These are phyloP conservation scores for Trichoderma erinaceum DNA, from an alignment of 495 filamentous ascomycete genomes.

Conservation along the genomic window DNA sequence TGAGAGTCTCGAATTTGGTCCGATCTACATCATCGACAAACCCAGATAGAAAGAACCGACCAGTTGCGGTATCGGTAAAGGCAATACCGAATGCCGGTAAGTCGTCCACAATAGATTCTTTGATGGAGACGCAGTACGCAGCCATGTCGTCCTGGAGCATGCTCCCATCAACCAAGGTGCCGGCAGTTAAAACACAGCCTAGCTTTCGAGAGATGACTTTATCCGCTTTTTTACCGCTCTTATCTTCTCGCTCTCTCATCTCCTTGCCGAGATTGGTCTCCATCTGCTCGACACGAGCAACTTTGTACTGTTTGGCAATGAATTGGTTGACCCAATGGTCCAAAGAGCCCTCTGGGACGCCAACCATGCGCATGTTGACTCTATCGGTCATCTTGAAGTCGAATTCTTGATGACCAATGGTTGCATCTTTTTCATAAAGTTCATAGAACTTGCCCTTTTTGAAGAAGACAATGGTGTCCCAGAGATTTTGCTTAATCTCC, in stretches of 20 bases:
- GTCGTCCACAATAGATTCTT: slow-evolving; percentile 72
- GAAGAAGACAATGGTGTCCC: slow-evolving; percentile 98
- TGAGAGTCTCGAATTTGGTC: slow-evolving; percentile 96
- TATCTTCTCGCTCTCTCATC: slow-evolving; percentile 82
- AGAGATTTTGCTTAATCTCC: slow-evolving; percentile 98
- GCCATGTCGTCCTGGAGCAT: slow-evolving; percentile 99
- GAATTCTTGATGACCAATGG: slow-evolving; percentile 93
- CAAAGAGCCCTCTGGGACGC: slow-evolving; percentile 84
- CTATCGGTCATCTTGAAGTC: slow-evolving; percentile 96
- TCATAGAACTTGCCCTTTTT: slow-evolving; percentile 99
- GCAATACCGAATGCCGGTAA: slow-evolving; percentile 82
- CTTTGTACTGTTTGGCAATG: slow-evolving; percentile 90
- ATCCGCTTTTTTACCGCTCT: slow-evolving; percentile 54
- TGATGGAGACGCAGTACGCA: slow-evolving; percentile 93
- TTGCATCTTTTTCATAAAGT: slow-evolving; percentile 96
- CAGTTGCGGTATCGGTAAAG: slow-evolving; percentile 94
- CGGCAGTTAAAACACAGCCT: slow-evolving; percentile 80
- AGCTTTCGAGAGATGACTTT: slow-evolving; percentile 93
- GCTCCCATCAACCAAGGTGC: slow-evolving; percentile 87
- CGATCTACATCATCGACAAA: slow-evolving; percentile 90
- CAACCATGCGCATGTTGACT: slow-evolving; percentile 99
- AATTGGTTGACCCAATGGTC: slow-evolving; percentile 93
- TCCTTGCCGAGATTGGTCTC: slow-evolving; percentile 95
- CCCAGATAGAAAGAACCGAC: slow-evolving; percentile 86
- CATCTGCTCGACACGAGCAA: slow-evolving; percentile 92